Evolutionary conservation across 2,329 filamentous ascomycete species (phyloP), one percentile per base, ranked within the genome.

Genomic region (Pyrenophora graminea): DNA sequence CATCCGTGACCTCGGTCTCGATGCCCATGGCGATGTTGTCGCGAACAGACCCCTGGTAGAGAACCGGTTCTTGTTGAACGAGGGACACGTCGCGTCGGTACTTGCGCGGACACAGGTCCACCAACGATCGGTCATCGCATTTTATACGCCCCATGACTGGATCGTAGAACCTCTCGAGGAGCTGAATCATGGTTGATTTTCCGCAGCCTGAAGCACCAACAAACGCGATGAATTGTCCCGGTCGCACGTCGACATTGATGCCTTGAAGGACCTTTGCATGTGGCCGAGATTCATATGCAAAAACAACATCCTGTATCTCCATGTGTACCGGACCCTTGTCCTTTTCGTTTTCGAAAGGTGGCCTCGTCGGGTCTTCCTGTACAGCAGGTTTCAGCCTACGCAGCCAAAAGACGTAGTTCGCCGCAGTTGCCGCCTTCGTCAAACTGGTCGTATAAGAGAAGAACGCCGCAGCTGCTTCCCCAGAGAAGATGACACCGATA

Each of bases 361-460:
- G 64, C 27, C 64, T 68, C 1, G 60, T 64, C n/a, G 60, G 37
- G 12, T 70, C 64, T 53, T 77, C 76, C 46, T 67, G 55, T 21
- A 78, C 73, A 21, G 64, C 68, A 2, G 75, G 66, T 13, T 67
- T 66, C 21, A 74, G 51, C 5, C 70, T 68, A 2, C 75, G 69
- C 3, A 80, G 65, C 73, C 75, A 75, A 25, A 79, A 72, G 8
- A 79, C 64, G 52, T 79, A 78, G 51, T 80, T 79, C 3, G 92
- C 91, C 1, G 93, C 90, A 51, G 91, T 88, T n/a, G 96, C 80
- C 0, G 94, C 92, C 76, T 97, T 97, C 61, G 91, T 90, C 89
- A 97, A 95, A 64, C 97, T 93, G 0, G 93, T 92, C 0, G 93
- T 90, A 67, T 97, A 97, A 0, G 88, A 90, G 76, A 97, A 97